Percentiles rank a stretch among this genome's conserved stretches.
Evolutionary conservation across 202 grass and related monocot species (phyloP).

Genomic region (Brachypodium distachyon): DNA sequence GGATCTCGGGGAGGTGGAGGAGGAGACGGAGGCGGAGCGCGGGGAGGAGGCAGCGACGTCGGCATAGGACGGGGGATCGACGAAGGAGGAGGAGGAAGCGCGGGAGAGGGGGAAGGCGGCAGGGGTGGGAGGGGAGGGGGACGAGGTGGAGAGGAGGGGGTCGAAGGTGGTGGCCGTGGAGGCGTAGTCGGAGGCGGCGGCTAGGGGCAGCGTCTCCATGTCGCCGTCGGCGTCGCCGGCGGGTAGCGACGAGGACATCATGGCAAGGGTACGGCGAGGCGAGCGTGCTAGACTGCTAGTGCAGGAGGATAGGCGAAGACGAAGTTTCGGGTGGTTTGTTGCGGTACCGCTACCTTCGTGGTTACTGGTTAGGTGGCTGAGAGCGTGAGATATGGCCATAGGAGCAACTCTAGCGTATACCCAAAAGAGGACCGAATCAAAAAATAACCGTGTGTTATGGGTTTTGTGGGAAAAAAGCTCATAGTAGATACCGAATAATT

Average conservation of each 20-base stretch:
- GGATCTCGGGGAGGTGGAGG: constrained; percentile 49
- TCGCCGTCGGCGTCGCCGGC: constrained; percentile 24
- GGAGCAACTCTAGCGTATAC: no score
- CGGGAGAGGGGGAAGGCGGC: constrained; percentile 32
- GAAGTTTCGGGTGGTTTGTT: neutral
- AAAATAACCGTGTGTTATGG: no score
- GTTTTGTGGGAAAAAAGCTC: no score
- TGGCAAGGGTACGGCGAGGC: neutral
- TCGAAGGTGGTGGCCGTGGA: constrained; percentile 33
- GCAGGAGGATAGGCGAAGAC: neutral
- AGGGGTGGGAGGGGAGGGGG: constrained; percentile 27
- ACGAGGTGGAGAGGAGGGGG: constrained; percentile 42
- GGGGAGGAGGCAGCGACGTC: constrained; percentile 59
- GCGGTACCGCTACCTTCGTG: constrained; percentile 27
- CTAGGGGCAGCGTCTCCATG: constrained; percentile 65
- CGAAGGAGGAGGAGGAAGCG: constrained; percentile 65
- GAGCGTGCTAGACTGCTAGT: neutral
- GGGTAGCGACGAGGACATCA: constrained; percentile 33
- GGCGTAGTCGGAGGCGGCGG: constrained; percentile 46
- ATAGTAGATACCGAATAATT: no score
- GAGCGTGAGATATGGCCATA: no score
- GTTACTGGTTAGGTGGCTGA: no score
- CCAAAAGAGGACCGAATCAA: no score
- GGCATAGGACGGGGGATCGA: constrained; percentile 89
- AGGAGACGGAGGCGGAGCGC: constrained; percentile 16